Base-by-base conservation (phyloP, 75 land plant genomes). In the Selaginella moellendorffii region DNA sequence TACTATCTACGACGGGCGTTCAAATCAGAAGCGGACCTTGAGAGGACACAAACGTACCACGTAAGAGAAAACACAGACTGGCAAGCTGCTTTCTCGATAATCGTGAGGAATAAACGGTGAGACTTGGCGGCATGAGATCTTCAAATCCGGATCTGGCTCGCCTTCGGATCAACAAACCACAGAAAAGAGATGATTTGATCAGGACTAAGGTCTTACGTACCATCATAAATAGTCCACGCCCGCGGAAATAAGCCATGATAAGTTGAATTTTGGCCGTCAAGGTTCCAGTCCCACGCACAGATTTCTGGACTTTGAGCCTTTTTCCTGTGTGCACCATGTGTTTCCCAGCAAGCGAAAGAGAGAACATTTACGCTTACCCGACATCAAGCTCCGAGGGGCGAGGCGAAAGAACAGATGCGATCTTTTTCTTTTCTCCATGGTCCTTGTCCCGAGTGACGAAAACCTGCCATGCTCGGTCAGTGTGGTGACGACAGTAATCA, bases 151-250 rank as follows among this genome's bases (percentile, higher is more conserved):
- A 68, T 93, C 98, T 23, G 98, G 98, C 71, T 93, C 98, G 56
- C 98, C 98, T 93, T n/a, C n/a, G n/a, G 14, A 36, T 36, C 14
- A 36, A 36, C 46, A 14, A 36, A 5, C 14, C 14, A 36, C 5
- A 5, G 5, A 5, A 5, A 36, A 36, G 46, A 14, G 46, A 36
- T 36, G 10, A 14, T 36, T 36, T 36, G 46, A 36, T 5, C 46
- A 36, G 46, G 10, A 36, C 14, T 5, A 36, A 5, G 46, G 5
- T 21, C 59, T 9, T 8, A 8, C n/a, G 10, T 75, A 93, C 98
- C 98, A 78, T 93, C 98, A 80, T 93, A 93, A 31, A 93, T 77
- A 27, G 98, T 93, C 98, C 98, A 93, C 52, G 98, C 87, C 69
- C 98, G 79, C 22, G 98, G 98, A 63, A 93, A 93, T 21, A 93